These are phyloP conservation scores for Petunia hybrid DNA, from an alignment of 305 asterid genomes.

Conservation along the genomic window DNA sequence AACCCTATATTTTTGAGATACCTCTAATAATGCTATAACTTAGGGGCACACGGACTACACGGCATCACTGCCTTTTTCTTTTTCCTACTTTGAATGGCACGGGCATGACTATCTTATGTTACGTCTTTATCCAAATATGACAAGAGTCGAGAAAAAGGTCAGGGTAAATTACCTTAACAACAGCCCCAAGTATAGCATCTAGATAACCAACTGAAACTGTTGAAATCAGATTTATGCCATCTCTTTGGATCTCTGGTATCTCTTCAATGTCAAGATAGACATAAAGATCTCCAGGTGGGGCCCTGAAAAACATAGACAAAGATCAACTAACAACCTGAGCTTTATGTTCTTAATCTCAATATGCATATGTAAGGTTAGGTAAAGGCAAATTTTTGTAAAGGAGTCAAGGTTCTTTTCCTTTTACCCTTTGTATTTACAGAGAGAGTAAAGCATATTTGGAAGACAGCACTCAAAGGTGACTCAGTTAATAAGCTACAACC, in stretches of 20 bases:
- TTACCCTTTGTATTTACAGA: background rate
- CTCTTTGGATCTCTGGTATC: conserved; percentile 96
- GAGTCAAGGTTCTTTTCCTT: conserved; percentile 17
- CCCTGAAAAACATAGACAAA: conserved; percentile 52
- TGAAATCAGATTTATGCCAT: conserved; percentile 91
- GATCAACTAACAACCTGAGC: conserved; percentile 6
- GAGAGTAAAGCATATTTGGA: conserved; percentile 14
- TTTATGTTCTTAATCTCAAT: conserved; percentile 11
- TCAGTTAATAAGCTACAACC: conserved; percentile 3
- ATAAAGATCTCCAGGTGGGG: conserved; percentile 91
- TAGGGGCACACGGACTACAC: background rate
- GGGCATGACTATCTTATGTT: background rate
- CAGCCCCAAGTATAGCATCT: conserved; percentile 93
- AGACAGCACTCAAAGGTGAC: conserved; percentile 14
- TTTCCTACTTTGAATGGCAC: too few relatives aligned
- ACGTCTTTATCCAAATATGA: conserved; percentile 23
- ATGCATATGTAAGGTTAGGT: background rate
- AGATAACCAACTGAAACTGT: conserved; percentile 80
- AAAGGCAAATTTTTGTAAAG: background rate
- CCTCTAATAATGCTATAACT: background rate
- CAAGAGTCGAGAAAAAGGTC: background rate
- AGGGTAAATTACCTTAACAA: conserved; percentile 61
- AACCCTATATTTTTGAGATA: background rate
- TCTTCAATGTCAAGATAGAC: conserved; percentile 95
- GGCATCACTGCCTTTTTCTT: background rate